Evolutionary conservation across 2,329 filamentous ascomycete genomes (phyloP), one percentile per base, ranked within the genome.

Genomic region (Scedosporium apiospermum): DNA sequence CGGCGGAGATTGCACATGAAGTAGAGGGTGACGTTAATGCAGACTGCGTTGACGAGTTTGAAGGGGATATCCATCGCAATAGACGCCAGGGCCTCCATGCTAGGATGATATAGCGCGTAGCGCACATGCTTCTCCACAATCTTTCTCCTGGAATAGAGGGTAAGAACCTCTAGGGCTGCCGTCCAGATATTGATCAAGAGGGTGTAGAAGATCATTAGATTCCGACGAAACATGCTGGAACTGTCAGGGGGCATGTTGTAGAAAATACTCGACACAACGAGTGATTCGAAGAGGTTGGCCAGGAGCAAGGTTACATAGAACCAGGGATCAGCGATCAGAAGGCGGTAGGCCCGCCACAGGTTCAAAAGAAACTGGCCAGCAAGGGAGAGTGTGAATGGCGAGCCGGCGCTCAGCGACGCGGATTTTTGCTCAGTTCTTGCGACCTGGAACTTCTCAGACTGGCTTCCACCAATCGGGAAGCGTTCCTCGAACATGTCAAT

Each of bases 181-280:
- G 69, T 65, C 3, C 84, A 75, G 12, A 81, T 80, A 65, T 83
- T 84, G 64, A 82, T 74, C 2, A 85, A 66, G 23, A 83, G 73
- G 1, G 79, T 78, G n/a, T 84, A 76, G 72, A 85, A 85, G 0
- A 84, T 68, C 3, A 80, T 71, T 1, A 77, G 76, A 2, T 76
- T 78, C 7, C 78, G 74, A 6, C 76, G 71, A 57, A 76, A 78
- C 65, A 83, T 81, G 7, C 75, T 77, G 2, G 68, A 70, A 0
- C 80, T 78, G 9, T 74, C 75, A 18, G 74, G 64, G 0, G 76
- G 72, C 0, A 78, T 72, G 10, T 78, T 76, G 65, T 74, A 84
- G 68, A 81, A 84, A 49, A 84, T 74, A 23, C 75, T 79, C 38
- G 80, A 79, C 60, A 82, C 75, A 63, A 84, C 80, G 6, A 84